These are phyloP conservation scores for Cocos nucifera DNA, from an alignment of 176 grass and related monocot genomes.

Conservation along the genomic window DNA sequence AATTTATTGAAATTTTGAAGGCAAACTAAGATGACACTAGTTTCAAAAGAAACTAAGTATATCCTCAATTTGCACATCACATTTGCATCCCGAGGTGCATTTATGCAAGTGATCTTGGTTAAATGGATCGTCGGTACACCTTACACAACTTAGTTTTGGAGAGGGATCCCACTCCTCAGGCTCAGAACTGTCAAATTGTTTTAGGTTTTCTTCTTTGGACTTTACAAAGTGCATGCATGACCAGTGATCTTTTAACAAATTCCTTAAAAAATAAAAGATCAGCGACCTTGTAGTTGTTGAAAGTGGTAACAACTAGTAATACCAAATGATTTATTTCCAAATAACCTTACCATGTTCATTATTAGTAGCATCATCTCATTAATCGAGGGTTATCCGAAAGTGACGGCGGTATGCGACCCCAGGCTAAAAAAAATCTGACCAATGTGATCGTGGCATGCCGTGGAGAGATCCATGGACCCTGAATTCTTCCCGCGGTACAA, in stretches of 20 bases:
- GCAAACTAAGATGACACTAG: no score
- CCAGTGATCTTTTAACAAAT: constrained; percentile 2
- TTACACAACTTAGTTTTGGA: neutral
- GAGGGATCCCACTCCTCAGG: constrained; percentile 3
- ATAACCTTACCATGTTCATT: neutral
- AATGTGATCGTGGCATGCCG: no score
- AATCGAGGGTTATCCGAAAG: no score
- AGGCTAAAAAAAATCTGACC: no score
- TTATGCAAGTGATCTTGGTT: constrained; percentile 6
- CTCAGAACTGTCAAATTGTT: neutral
- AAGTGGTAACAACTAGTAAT: no score
- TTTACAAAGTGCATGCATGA: constrained; percentile 1
- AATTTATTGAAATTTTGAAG: no score
- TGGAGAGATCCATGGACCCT: no score
- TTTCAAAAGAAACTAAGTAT: no score
- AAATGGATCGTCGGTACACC: constrained; percentile 1
- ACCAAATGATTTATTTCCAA: neutral
- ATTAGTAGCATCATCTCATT: constrained; percentile 1
- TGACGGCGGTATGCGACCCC: no score
- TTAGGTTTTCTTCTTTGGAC: constrained; percentile 4
- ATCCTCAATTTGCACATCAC: neutral
- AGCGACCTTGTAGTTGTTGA: no score
- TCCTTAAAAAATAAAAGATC: neutral
- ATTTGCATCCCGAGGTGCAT: neutral
- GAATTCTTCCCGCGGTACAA: no score